Percentiles rank a stretch among this genome's conserved stretches.
phyloP scores from a whole-genome alignment of 257 asterid genomes.

The Solanum phureja region DNA sequence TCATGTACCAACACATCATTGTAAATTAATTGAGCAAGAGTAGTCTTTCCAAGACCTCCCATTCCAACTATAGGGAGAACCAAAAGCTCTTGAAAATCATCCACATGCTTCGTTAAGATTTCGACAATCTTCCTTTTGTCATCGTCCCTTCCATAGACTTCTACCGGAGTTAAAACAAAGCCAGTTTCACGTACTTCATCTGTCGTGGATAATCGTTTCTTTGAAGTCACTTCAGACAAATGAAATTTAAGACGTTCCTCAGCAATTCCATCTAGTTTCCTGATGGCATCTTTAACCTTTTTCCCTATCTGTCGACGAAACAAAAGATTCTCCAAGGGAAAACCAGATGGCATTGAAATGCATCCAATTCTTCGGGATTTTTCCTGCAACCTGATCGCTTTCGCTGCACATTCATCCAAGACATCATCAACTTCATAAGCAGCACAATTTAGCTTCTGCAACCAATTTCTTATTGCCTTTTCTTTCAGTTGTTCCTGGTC shows the following conservation, averaged over 20 bases:
- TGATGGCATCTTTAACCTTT: not conserved
- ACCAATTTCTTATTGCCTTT: conserved; percentile 11
- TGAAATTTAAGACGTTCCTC: conserved; percentile 14
- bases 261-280: conserved; percentile 9
- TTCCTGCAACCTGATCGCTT: not conserved
- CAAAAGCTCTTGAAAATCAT: not conserved
- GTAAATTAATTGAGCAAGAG: conserved; percentile 13
- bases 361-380: not conserved
- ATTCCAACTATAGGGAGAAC: conserved; percentile 14
- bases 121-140: conserved; percentile 15
- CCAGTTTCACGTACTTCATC: conserved; percentile 16
- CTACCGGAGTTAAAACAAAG: conserved; percentile 4
- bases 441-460: conserved; percentile 18
- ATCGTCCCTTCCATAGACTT: conserved; percentile 14
- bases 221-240: not conserved
- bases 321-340: not conserved
- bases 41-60: conserved; percentile 23
- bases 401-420: conserved; percentile 13
- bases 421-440: conserved; percentile 31
- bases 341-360: not conserved
- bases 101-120: conserved; percentile 4
- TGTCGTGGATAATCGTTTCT: not conserved
- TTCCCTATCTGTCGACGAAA: conserved; percentile 9
- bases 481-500: not conserved
- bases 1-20: not conserved